phyloP scores from a whole-genome alignment of 257 asterid genomes.

The Solanum lycopersicoides region DNA sequence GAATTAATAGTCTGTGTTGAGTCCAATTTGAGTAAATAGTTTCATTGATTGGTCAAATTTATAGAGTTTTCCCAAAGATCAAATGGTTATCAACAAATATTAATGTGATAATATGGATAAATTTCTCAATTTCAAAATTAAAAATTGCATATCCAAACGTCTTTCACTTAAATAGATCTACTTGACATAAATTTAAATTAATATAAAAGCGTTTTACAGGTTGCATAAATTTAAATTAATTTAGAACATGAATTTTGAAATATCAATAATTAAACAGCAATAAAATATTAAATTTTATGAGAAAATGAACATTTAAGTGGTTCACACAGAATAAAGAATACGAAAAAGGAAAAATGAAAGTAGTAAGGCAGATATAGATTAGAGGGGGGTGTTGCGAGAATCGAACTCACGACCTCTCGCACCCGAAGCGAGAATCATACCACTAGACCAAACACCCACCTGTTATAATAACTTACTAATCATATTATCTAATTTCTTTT shows the following conservation, averaged over 20 bases:
- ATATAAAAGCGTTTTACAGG: not conserved
- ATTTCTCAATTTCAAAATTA: no score
- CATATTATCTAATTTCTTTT: no score
- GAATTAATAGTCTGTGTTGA: no score
- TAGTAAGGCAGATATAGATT: no score
- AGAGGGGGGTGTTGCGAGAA: not conserved
- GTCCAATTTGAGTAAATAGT: no score
- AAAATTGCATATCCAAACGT: no score
- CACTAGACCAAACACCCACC: not conserved
- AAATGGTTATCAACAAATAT: no score
- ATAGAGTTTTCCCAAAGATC: no score
- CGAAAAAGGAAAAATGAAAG: not conserved
- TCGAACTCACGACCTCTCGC: not conserved
- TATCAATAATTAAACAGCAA: not conserved
- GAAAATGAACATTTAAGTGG: not conserved
- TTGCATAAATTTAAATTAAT: not conserved
- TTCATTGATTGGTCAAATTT: no score
- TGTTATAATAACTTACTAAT: fast-evolving
- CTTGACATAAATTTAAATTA: not conserved
- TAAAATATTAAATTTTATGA: not conserved
- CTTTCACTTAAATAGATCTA: not conserved
- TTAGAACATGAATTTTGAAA: not conserved
- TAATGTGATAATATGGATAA: no score
- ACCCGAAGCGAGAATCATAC: not conserved
- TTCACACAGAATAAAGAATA: no score